These are phyloP conservation scores for Sungouiella blattae DNA, from an alignment of 805 yeast species.

Conservation along the genomic window DNA sequence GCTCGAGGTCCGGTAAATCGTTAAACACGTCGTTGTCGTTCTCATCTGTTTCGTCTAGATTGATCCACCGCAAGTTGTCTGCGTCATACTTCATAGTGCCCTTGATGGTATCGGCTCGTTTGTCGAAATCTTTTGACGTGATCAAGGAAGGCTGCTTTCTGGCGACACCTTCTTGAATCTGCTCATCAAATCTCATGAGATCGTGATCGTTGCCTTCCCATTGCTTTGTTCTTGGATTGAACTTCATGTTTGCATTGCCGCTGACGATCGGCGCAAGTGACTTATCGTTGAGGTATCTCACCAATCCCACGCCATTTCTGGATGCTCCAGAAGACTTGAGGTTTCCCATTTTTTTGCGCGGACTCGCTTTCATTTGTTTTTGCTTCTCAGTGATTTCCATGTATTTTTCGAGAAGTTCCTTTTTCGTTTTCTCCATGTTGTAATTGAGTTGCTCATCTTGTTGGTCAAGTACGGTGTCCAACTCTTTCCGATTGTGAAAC, in stretches of 20 bases:
- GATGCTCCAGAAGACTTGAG: too few relatives aligned
- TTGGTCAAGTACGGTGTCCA: neutral
- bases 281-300: constrained; percentile 25
- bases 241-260: constrained; percentile 42
- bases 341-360: constrained; percentile 6
- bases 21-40: constrained; percentile 40
- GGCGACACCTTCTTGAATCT: constrained; percentile 4
- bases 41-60: constrained; percentile 35
- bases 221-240: constrained; percentile 45
- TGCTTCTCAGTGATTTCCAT: constrained; percentile 25
- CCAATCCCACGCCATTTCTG: constrained; percentile 23
- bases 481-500: constrained; percentile 22
- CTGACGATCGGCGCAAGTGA: constrained; percentile 14
- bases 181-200: constrained; percentile 45
- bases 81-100: constrained; percentile 59
- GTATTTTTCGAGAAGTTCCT: constrained; percentile 28
- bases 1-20: constrained; percentile 45
- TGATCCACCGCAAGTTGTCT: constrained; percentile 57
- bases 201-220: constrained; percentile 72
- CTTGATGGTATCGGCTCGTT: constrained; percentile 18
- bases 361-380: constrained; percentile 13
- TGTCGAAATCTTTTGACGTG: constrained; percentile 23
- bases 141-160: constrained; percentile 37
- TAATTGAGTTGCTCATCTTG: constrained; percentile 11
- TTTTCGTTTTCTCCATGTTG: constrained; percentile 21